Percentiles rank a stretch among this genome's conserved stretches.
Evolutionary conservation across 2,329 filamentous ascomycete genomes (phyloP).

Genomic region (Hymenotorrendiella dingleyae): DNA sequence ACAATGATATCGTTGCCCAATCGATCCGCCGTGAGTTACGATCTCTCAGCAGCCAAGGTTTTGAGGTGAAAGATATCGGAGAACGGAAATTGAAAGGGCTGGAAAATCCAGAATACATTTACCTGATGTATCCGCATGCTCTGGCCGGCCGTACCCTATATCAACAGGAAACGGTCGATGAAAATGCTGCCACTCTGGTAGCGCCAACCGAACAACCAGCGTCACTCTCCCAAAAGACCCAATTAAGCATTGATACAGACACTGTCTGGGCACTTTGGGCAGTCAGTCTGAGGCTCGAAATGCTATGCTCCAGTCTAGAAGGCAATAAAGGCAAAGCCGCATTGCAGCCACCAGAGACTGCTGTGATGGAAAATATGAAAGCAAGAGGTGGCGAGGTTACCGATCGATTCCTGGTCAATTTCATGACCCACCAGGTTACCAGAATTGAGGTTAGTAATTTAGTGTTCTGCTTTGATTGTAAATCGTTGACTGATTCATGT

Average conservation of each 20-base stretch:
- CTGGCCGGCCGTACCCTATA: slow-evolving; percentile 74
- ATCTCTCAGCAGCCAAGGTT: slow-evolving; percentile 82
- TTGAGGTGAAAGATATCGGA: slow-evolving; percentile 93
- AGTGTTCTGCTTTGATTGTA: slow-evolving; percentile 1
- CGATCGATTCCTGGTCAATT: slow-evolving; percentile 79
- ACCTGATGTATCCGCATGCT: slow-evolving; percentile 88
- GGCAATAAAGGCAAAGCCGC: slow-evolving; percentile 46
- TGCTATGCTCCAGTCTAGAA: slow-evolving; percentile 87
- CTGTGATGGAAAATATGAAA: slow-evolving; percentile 70
- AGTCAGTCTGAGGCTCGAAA: slow-evolving; percentile 82
- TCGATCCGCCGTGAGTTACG: slow-evolving; percentile 83
- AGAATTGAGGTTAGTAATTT: slow-evolving; percentile 77
- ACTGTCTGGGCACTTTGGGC: slow-evolving; percentile 79
- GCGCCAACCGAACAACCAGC: slow-evolving; percentile 39
- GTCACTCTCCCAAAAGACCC: slow-evolving; percentile 55
- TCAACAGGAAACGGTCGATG: slow-evolving; percentile 38
- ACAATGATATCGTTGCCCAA: slow-evolving; percentile 67
- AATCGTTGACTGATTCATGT: slow-evolving; percentile 16
- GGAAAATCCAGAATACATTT: slow-evolving; percentile 94
- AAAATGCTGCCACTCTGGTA: slow-evolving; percentile 37
- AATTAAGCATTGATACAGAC: slow-evolving; percentile 74
- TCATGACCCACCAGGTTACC: slow-evolving; percentile 91
- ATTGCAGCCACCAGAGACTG: slow-evolving; percentile 75
- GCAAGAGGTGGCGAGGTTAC: slow-evolving; percentile 75
- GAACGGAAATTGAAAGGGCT: slow-evolving; percentile 94